Evolutionary conservation across 495 filamentous ascomycete genomes (phyloP), one percentile per base, ranked within the genome.

Genomic region (Viridothelium virens): DNA sequence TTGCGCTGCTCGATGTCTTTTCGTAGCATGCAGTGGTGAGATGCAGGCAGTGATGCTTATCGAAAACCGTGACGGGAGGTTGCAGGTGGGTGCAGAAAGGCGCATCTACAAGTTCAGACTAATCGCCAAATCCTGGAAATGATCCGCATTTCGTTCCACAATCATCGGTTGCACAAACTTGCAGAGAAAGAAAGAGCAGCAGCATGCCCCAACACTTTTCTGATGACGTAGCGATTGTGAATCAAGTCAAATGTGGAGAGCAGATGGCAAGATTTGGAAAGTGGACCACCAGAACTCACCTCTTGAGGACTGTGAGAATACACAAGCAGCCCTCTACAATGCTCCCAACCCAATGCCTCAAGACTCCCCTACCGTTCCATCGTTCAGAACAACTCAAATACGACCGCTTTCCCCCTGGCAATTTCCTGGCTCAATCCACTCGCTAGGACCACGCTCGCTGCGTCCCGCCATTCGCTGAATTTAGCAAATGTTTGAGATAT

Each of bases 171-270:
- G 5, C 25, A 7, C 11, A 59, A 34, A 14, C 10, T 33, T 18
- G 7, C 11, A 31, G 36, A 18, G 36, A 18, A 59, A 59, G 14
- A 14, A 59, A 10, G 31, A 14, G 3, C 7, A 59, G 5, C 53
- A 36, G 5, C 7, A 34, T 59, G 53, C 7, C 53, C 36, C 53
- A 59, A 59, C 53, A 59, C 7, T 34, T 59, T 59, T 59, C 31
- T 18, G 31, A 34, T 59, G 53, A 59, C 53, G 53, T 36, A 59
- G 31, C 14, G 31, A 59, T 59, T 53, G 14, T 59, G 53, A 59
- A 59, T 18, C 18, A 59, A 18, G 11, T 59, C 53, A 33, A 10
- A 34, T 36, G 25, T 3, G n/a, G 5, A 36, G 18, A 7, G 6
- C 1, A 18, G 7, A 10, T 5, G 7, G 6, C 3, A 59, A 36